Evolutionary conservation across 805 yeast genomes (phyloP), one percentile per base, ranked within the genome.

Genomic region (Suhomyces sp.): DNA sequence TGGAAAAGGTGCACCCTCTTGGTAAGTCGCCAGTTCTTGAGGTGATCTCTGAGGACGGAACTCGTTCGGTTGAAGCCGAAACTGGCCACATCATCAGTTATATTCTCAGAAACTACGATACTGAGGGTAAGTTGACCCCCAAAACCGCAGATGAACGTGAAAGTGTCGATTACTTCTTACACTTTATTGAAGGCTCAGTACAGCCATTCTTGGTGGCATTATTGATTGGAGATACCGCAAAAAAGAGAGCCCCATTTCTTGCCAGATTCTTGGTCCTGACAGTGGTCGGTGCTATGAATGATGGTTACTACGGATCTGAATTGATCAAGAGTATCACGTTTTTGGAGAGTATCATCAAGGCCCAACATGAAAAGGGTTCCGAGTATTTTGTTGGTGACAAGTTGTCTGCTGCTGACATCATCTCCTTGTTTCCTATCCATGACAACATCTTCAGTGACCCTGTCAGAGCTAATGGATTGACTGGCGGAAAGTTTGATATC

Each of bases 71-170:
- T 15, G 12, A 37, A 14, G 78, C 77, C 8, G 91, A 83, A 55
- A 71, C 81, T 11, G 88, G 83, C 3, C 65, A 67, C 30, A 80
- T 83, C 27, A 53, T 76, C 31, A 72, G 71, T 35, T 76, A 76
- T 47, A 48, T 83, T 19, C 55, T 79, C 32, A 50, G 53, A 15
- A 58, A 76, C 40, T 79, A 70, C 48, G 86, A 81, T 47, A 48
- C 36, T 12, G 25, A 19, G 9, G 44, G 39, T 23, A 41, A 32
- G 44, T 43, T 31, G 29, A 40, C 44, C 6, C 73, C 76, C 18
- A 39, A 40, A 5, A 52, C 57, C 28, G 67, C 54, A 6, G 63
- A 65, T 5, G 76, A 70, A 14, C 56, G 58, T 29, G 68, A 70
- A 13, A 39, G 56, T 36, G 53, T 44, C 25, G 51, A 53, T 33